Evolutionary conservation across 163 green algal genomes (phyloP).

Genomic region (Scenedesmus sp.): DNA sequence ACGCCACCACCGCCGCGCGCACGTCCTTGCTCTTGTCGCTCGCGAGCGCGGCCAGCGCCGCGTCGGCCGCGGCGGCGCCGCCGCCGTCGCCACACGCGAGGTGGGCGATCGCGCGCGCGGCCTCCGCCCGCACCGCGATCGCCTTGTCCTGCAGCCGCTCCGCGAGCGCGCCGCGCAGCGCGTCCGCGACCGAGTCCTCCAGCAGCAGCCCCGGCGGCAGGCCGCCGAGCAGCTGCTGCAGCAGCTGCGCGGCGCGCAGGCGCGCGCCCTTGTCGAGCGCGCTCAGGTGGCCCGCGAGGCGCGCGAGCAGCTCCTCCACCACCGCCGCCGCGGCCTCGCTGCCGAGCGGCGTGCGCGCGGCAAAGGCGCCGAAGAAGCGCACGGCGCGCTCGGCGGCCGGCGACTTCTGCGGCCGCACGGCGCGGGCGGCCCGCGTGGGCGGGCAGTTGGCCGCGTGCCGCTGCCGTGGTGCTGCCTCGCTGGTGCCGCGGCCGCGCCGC

Average conservation of each 20-base stretch:
- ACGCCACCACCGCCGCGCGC: conserved; percentile 21
- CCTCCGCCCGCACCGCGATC: conserved; percentile 9
- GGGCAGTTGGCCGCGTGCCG: not conserved
- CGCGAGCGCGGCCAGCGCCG: not conserved
- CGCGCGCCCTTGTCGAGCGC: conserved; percentile 29
- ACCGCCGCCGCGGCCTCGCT: conserved; percentile 27
- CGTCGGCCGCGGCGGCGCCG: not conserved
- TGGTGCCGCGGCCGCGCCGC: not conserved
- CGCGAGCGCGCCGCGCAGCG: conserved; percentile 26
- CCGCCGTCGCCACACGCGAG: not conserved
- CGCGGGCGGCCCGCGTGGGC: not conserved
- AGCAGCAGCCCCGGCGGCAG: conserved; percentile 46
- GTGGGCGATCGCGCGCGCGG: not conserved
- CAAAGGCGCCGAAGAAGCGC: conserved; percentile 33
- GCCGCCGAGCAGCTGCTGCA: conserved; percentile 17
- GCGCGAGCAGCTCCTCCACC: conserved; percentile 36
- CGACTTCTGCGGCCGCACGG: conserved; percentile 38
- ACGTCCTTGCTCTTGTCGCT: conserved; percentile 44
- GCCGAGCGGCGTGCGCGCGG: conserved; percentile 15
- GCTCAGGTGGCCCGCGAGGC: conserved; percentile 1
- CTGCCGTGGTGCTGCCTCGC: not conserved
- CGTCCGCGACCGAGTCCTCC: conserved; percentile 56
- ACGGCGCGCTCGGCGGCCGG: conserved; percentile 17
- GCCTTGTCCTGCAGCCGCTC: conserved; percentile 39
- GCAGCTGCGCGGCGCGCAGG: conserved; percentile 6